phyloP scores from a whole-genome alignment of 352 stramenopile genomes.

The Elongisporangium anandrum region DNA sequence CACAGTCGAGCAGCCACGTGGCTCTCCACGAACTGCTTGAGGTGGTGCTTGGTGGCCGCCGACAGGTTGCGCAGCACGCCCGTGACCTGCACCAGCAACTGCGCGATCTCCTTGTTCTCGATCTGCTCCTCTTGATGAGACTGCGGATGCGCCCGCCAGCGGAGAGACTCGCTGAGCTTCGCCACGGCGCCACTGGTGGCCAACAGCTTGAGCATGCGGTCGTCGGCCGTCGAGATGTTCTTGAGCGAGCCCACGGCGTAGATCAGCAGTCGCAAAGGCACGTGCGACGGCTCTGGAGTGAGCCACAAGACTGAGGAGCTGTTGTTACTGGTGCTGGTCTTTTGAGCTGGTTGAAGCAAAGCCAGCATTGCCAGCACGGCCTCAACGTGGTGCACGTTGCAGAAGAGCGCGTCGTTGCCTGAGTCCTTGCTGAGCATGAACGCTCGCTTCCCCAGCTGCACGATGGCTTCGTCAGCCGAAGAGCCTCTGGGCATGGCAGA shows the following conservation, averaged over 20 bases:
- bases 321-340: neutral
- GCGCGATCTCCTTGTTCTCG: constrained; percentile 53
- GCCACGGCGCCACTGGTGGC: constrained; percentile 59
- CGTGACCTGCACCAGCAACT: constrained; percentile 68
- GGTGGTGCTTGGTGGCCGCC: constrained; percentile 34
- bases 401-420: constrained; percentile 58
- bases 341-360: neutral
- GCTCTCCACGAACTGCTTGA: constrained; percentile 71
- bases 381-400: constrained; percentile 61
- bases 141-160: constrained; percentile 23
- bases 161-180: constrained; percentile 42
- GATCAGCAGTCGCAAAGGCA: constrained; percentile 46
- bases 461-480: constrained; percentile 3
- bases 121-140: neutral
- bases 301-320: neutral
- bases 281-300: neutral
- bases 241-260: constrained; percentile 70
- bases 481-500: neutral
- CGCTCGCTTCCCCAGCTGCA: constrained; percentile 46
- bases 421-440: constrained; percentile 78
- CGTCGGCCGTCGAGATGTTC: constrained; percentile 59
- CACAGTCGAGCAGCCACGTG: constrained; percentile 47
- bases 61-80: constrained; percentile 66
- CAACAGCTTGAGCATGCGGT: constrained; percentile 57
- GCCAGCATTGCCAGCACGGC: constrained; percentile 20